Percentiles rank a stretch among this genome's conserved stretches.
phyloP scores from a whole-genome alignment of 345 rosid species.

The Schrenkiella parvula region DNA sequence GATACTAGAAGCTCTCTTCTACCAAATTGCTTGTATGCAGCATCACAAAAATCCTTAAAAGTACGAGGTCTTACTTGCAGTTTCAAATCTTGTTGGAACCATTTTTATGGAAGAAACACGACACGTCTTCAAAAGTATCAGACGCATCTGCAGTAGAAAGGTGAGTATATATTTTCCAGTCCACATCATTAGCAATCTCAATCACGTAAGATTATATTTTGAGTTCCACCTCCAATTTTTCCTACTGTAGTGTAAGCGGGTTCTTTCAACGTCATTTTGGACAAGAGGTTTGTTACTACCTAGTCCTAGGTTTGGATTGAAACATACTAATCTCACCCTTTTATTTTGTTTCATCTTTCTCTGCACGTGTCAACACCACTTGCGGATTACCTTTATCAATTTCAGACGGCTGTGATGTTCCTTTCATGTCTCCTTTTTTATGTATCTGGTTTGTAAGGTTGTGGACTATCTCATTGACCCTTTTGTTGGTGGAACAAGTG shows the following conservation, averaged over 20 bases:
- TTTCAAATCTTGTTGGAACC: conserved; percentile 67
- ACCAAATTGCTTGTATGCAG: background rate
- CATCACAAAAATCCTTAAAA: background rate
- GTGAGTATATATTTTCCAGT: conserved; percentile 23
- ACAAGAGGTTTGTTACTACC: conserved; percentile 56
- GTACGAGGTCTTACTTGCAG: conserved; percentile 38
- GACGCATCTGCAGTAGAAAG: conserved; percentile 46
- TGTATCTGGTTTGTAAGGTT: conserved; percentile 48
- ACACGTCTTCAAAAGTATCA: conserved; percentile 34
- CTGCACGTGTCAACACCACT: background rate
- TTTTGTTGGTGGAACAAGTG: conserved; percentile 92
- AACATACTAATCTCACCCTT: background rate
- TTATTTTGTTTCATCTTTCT: background rate
- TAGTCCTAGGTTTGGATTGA: background rate
- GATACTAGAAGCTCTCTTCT: background rate
- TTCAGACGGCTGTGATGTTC: conserved; percentile 11
- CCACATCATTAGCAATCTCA: background rate
- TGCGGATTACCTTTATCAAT: background rate
- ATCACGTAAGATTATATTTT: background rate
- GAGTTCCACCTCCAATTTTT: conserved; percentile 9
- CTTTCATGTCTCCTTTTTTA: background rate
- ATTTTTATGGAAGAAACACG: conserved; percentile 65
- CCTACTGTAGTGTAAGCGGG: conserved; percentile 57
- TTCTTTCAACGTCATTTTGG: conserved; percentile 87
- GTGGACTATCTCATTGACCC: conserved; percentile 96